phyloP scores from a whole-genome alignment of 176 grass and related monocot genomes.

The Metroxylon sagu region DNA sequence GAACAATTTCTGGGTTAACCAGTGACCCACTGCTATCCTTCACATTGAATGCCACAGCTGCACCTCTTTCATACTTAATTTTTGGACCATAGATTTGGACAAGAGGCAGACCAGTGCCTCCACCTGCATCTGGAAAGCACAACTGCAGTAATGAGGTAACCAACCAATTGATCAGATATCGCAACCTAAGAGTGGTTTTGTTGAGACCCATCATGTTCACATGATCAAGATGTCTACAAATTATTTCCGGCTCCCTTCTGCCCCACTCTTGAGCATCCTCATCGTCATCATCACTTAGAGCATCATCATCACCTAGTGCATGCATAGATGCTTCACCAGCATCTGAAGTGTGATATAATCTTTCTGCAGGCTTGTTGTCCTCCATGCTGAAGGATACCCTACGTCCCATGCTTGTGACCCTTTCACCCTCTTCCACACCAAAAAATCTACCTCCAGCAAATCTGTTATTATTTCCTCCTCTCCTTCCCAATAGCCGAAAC shows the following conservation, averaged over 20 bases:
- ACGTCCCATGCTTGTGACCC: constrained; percentile 49
- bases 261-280: constrained; percentile 54
- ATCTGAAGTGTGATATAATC: constrained; percentile 45
- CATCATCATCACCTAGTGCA: constrained; percentile 42
- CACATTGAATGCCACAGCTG: constrained; percentile 96
- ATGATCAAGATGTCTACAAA: constrained; percentile 91
- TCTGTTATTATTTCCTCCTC: constrained; percentile 52
- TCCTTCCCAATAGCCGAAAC: constrained; percentile 84
- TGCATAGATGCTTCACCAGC: constrained; percentile 67
- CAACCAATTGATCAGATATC: constrained; percentile 94
- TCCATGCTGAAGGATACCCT: constrained; percentile 86
- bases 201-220: constrained; percentile 90
- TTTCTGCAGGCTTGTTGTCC: constrained; percentile 44
- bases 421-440: constrained; percentile 56
- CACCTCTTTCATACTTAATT: constrained; percentile 96
- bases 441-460: constrained; percentile 65
- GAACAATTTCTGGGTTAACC: constrained; percentile 79
- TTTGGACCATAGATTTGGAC: constrained; percentile 94
- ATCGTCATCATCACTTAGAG: constrained; percentile 55
- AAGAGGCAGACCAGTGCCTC: constrained; percentile 46
- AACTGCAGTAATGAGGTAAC: constrained; percentile 91
- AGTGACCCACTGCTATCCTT: constrained; percentile 55
- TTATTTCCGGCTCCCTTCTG: constrained; percentile 76
- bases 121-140: constrained; percentile 60
- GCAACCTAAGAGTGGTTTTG: constrained; percentile 78